A percentile compares a stretch with the other conserved stretches of the same genome.
These are phyloP conservation scores for Cyberlindnera misumaiensis DNA, from an alignment of 805 yeast species.

Conservation along the genomic window DNA sequence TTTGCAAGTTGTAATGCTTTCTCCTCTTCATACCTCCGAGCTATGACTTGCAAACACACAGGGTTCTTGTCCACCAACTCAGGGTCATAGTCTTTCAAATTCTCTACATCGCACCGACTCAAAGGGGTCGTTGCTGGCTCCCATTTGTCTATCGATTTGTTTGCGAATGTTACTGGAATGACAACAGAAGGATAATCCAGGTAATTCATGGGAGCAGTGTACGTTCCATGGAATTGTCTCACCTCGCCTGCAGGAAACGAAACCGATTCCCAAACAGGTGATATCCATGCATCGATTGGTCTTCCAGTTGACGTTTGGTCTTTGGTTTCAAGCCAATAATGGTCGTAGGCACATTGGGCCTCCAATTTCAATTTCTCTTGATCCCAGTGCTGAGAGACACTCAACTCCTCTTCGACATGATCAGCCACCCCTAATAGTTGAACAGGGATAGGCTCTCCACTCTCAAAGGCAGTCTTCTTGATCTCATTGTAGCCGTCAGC, in stretches of 20 bases:
- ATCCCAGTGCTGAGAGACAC: constrained; percentile 33
- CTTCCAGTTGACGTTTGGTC: constrained; percentile 28
- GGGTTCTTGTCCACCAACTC: constrained; percentile 45
- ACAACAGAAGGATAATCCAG: constrained; percentile 36
- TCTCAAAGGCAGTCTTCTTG: background rate
- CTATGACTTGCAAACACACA: constrained; percentile 47
- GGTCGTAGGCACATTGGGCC: constrained; percentile 31
- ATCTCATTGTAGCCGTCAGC: constrained; percentile 8
- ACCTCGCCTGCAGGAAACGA: constrained; percentile 33
- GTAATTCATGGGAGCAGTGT: constrained; percentile 34
- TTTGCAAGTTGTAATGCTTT: constrained; percentile 13
- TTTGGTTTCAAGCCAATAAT: constrained; percentile 30
- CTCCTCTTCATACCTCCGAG: constrained; percentile 54
- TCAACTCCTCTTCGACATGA: constrained; percentile 3
- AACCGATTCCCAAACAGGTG: constrained; percentile 38
- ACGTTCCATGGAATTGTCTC: constrained; percentile 32
- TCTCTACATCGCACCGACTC: constrained; percentile 26
- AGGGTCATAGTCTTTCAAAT: constrained; percentile 38
- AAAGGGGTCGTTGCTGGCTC: constrained; percentile 17
- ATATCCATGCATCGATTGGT: constrained; percentile 42
- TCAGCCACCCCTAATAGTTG: constrained; percentile 19
- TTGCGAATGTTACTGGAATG: constrained; percentile 1
- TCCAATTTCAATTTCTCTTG: constrained; percentile 28
- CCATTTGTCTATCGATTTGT: background rate
- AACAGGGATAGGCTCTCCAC: constrained; percentile 7